Conservation (phyloP, 2,329 filamentous ascomycete genomes). For the Cytospora piceicola region DNA sequence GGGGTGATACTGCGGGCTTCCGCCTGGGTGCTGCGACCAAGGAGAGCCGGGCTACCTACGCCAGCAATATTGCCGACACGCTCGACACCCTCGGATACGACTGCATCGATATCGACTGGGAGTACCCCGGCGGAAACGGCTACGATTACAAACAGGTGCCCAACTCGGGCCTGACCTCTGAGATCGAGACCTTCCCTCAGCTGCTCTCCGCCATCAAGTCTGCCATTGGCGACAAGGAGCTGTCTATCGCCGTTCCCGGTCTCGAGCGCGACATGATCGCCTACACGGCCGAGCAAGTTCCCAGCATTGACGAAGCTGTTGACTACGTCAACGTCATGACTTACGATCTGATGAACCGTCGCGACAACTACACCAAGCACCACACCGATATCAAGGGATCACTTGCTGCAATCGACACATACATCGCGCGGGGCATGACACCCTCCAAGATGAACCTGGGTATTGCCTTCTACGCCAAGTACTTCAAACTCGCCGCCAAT, state of each 20-base stretch:
- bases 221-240: constrained; percentile 62
- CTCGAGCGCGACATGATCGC: constrained; percentile 68
- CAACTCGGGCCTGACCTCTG: constrained; percentile 62
- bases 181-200: constrained; percentile 66
- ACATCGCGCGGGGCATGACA: constrained; percentile 58
- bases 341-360: constrained; percentile 73
- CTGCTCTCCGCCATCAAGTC: constrained; percentile 62
- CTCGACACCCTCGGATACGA: constrained; percentile 61
- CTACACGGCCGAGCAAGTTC: constrained; percentile 61
- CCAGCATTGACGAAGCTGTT: constrained; percentile 60
- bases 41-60: constrained; percentile 54
- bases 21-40: constrained; percentile 52
- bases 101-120: constrained; percentile 70
- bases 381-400: constrained; percentile 66
- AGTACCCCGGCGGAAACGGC: constrained; percentile 68
- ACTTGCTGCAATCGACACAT: constrained; percentile 58
- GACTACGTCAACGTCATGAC: constrained; percentile 73
- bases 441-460: constrained; percentile 62
- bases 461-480: constrained; percentile 71
- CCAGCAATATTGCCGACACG: constrained; percentile 60
- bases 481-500: constrained; percentile 56
- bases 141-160: constrained; percentile 69
- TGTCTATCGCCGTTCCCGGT: constrained; percentile 72
- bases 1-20: constrained; percentile 65
- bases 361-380: constrained; percentile 66